Conservation (phyloP, 768 basidiomycete genomes). For the Phallus indusiatus region DNA sequence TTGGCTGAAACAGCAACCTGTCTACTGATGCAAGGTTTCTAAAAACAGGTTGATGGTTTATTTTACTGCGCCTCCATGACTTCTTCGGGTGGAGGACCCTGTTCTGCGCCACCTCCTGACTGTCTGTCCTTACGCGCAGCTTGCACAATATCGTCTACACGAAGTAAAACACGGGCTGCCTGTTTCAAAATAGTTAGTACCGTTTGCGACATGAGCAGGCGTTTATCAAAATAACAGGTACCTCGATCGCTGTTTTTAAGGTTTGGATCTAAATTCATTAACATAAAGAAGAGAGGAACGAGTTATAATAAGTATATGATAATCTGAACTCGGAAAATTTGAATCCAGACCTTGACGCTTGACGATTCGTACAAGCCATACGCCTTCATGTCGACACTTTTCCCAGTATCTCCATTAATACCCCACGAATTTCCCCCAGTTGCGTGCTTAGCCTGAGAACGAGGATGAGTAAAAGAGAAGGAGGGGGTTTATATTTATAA, state of each 20-base stretch:
- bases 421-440: conserved; percentile 88
- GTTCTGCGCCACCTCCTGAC: conserved; percentile 27
- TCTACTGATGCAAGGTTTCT: neutral
- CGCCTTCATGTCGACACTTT: conserved; percentile 89
- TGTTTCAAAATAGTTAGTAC: conserved; percentile 17
- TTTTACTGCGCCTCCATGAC: conserved; percentile 30
- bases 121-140: conserved; percentile 71
- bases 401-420: conserved; percentile 92
- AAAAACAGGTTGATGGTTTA: neutral
- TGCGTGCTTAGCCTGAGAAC: conserved; percentile 81
- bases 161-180: conserved; percentile 84
- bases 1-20: too few relatives aligned
- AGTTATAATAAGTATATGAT: neutral
- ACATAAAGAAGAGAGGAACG: neutral
- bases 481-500: too few relatives aligned
- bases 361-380: conserved; percentile 95
- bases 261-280: conserved; percentile 65
- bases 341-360: conserved; percentile 70
- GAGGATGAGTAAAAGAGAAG: neutral
- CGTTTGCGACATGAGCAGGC: neutral
- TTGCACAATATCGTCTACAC: conserved; percentile 91
- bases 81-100: conserved; percentile 44
- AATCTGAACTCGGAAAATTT: neutral
- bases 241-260: conserved; percentile 94
- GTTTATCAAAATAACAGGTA: conserved; percentile 20